Evolutionary conservation across 2,329 filamentous ascomycete species (phyloP), one percentile per base, ranked within the genome.

Genomic region (Fusarium domesticum): DNA sequence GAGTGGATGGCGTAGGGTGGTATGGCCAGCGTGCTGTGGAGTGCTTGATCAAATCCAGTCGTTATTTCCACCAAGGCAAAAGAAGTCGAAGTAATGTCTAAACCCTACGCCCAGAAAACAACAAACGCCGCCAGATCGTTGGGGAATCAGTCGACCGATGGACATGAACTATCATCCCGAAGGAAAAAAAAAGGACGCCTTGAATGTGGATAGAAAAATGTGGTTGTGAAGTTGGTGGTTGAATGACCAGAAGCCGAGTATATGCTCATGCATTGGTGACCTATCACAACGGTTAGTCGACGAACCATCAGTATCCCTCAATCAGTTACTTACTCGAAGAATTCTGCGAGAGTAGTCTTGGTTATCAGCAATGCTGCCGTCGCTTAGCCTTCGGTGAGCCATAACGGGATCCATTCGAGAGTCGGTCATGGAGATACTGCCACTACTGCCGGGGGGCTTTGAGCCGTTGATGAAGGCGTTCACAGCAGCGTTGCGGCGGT

Each of bases 321-420:
- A 2, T 10, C 6, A 1, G 1, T 5, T 15, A 72, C 80, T 56
- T 78, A 95, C 92, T 83, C 95, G 88, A 64, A 97, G 80, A 69
- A 97, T 96, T 71, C 88, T 87, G 71, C 92, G 83, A 51, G 92
- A 96, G 72, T 96, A 97, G 68, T 97, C 92, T 70, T 95, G 84
- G 70, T 96, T 95, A 67, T 97, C 92, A 40, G 91, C 92, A 67
- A 97, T 96, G 69, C 91, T 96, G 57, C 92, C 92, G 62, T 93
- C 89, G 70, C 92, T 96, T 72, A 92, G 80, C 68, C 91, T 82
- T 63, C 89, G 79, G 58, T 90, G 81, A 46, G 85, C 84, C 78
- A 95, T 84, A 53, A 90, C 84, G 6, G 90, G 89, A 55, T 97
- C 92, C 45, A 96, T 81, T 43, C 92, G 83, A 33, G 87, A 84